Evolutionary conservation across 75 land plant species (phyloP).

Genomic region (Sequoia sempervirens): DNA sequence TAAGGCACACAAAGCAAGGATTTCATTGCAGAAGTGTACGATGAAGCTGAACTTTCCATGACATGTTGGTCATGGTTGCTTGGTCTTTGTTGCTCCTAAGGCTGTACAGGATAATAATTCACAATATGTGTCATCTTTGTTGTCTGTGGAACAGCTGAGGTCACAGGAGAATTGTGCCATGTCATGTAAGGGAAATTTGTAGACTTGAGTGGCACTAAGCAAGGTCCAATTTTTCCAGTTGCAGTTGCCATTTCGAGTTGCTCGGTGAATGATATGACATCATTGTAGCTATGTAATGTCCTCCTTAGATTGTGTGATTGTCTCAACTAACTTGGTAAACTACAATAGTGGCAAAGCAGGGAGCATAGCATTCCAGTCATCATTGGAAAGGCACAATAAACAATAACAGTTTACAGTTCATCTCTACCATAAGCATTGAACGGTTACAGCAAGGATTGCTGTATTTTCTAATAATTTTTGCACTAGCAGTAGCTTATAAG

Average conservation of each 20-base stretch:
- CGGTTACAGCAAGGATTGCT: neutral
- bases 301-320: neutral
- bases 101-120: neutral
- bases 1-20: neutral
- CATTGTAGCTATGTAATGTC: neutral
- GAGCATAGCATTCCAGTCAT: neutral
- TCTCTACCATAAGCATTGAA: neutral
- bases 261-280: neutral
- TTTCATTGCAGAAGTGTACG: neutral
- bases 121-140: neutral
- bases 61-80: neutral
- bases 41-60: neutral
- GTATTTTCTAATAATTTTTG: neutral
- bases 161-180: neutral
- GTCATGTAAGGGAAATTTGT: neutral
- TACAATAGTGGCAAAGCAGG: neutral
- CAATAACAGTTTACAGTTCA: neutral
- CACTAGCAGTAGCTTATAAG: neutral
- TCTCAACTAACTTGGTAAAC: neutral
- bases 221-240: neutral
- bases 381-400: neutral
- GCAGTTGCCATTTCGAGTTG: neutral
- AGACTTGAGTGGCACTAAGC: neutral
- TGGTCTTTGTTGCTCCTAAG: neutral
- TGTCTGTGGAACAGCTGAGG: neutral